phyloP scores from a whole-genome alignment of 768 basidiomycete genomes.

The Calocera viscosa region DNA sequence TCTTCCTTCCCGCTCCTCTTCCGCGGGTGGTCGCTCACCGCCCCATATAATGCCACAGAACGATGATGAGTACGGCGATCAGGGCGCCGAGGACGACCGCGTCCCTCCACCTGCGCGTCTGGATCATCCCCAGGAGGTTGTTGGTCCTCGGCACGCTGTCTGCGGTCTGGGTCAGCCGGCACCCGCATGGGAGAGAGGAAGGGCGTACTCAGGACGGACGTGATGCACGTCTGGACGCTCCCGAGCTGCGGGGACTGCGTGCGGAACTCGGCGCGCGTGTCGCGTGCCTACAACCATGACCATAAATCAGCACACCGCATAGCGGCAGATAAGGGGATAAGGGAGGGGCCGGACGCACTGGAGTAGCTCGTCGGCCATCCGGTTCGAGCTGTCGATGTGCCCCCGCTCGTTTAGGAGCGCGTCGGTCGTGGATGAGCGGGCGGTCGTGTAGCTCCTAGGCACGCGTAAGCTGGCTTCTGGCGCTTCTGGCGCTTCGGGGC shows the following conservation, averaged over 20 bases:
- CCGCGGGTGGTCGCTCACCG: too few species aligned
- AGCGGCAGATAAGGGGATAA: too few species aligned
- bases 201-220: constrained; percentile 69
- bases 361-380: constrained; percentile 86
- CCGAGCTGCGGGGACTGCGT: constrained; percentile 64
- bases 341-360: too few species aligned
- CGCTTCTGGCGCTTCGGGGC: too few species aligned
- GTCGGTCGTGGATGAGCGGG: constrained; percentile 63
- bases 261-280: constrained; percentile 84
- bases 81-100: constrained; percentile 76
- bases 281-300: too few species aligned
- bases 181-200: too few species aligned
- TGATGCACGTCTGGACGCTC: constrained; percentile 74
- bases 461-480: too few species aligned
- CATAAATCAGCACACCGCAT: too few species aligned
- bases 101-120: constrained; percentile 77
- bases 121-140: constrained; percentile 82
- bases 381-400: constrained; percentile 81
- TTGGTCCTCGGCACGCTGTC: constrained; percentile 91
- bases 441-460: constrained; percentile 66
- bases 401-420: constrained; percentile 76
- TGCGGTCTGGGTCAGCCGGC: too few species aligned
- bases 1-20: too few species aligned
- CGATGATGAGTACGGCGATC: constrained; percentile 72
- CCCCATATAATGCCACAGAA: constrained; percentile 39